Evolutionary conservation across 805 yeast species (phyloP), one percentile per base, ranked within the genome.

Genomic region (Sugiyamaella lignohabitans): DNA sequence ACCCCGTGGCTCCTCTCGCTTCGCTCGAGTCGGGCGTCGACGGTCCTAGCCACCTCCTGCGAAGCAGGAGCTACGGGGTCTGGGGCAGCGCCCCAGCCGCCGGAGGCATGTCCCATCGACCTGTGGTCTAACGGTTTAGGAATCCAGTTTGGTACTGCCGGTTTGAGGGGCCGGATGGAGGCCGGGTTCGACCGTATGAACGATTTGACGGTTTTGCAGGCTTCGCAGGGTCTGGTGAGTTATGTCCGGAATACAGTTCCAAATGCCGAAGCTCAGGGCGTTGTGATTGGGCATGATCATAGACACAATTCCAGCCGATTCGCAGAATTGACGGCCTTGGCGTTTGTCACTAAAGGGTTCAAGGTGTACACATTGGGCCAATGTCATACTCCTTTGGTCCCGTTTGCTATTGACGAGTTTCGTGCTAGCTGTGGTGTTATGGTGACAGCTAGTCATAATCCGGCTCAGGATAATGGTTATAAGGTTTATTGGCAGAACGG

Each of bases 401-500:
- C 98, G 1, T 91, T 85, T 64, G 79, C 84, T 0, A 82, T 91
- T 21, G 86, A 84, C 52, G 58, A 68, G 23, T 72, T 66, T 46
- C 53, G 65, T 0, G 85, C 95, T 0, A 70, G 82, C 0, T 86
- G 81, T 43, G 98, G 98, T 19, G 84, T 91, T 1, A 89, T 89
- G 96, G 78, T 89, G 23, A 87, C 96, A 0, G 95, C 96, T 1
- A 84, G 93, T 44, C 72, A 68, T 53, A 68, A 68, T 51, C 72
- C 61, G 5, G 69, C 67, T 1, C 51, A 53, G 56, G 96, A 88
- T 61, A 89, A 89, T 59, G 98, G 98, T 0, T 91, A 87, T 67
- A 91, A 91, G 60, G 98, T 91, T 1, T 91, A 93, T 68, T 87
- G 93, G 79, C 69, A 73, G 6, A 91, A 91, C 61, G 98, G 96